Percentiles rank a stretch among this genome's conserved stretches.
Conservation (phyloP, 305 asterid species). For the Fraxinus greggii region DNA sequence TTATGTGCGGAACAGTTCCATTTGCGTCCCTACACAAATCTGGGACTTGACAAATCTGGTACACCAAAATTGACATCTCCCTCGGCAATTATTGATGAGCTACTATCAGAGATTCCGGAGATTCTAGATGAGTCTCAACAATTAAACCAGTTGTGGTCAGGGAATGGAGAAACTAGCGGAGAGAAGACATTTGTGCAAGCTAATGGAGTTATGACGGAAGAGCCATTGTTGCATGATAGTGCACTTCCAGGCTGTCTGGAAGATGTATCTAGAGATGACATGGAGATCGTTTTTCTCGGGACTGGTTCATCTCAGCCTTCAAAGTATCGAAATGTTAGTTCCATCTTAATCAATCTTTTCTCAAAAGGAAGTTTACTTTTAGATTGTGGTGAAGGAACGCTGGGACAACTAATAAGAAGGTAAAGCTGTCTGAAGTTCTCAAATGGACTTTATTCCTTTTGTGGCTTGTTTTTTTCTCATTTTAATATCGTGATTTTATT, state of each 20-base stretch:
- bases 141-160: slow-evolving; percentile 50
- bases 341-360: slow-evolving; percentile 80
- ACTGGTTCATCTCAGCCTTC: slow-evolving; percentile 99
- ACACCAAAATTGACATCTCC: slow-evolving; percentile 42
- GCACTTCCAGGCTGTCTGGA: slow-evolving; percentile 72
- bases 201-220: slow-evolving; percentile 41
- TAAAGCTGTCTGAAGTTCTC: slow-evolving; percentile 18
- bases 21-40: slow-evolving; percentile 68
- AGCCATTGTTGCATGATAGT: slow-evolving; percentile 63
- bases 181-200: slow-evolving; percentile 19
- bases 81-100: slow-evolving; percentile 52
- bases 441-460: background rate
- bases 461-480: background rate
- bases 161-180: slow-evolving; percentile 15
- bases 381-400: slow-evolving; percentile 94
- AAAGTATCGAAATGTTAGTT: slow-evolving; percentile 84
- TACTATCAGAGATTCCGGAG: slow-evolving; percentile 73
- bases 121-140: slow-evolving; percentile 55
- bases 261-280: slow-evolving; percentile 65
- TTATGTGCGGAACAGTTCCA: slow-evolving; percentile 49
- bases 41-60: too few relatives aligned
- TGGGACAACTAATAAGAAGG: slow-evolving; percentile 95
- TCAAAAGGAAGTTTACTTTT: slow-evolving; percentile 71
- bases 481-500: background rate
- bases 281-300: slow-evolving; percentile 92